These are phyloP conservation scores for Chenopodium suecicum DNA, from an alignment of 148 eudicot species.

Conservation along the genomic window DNA sequence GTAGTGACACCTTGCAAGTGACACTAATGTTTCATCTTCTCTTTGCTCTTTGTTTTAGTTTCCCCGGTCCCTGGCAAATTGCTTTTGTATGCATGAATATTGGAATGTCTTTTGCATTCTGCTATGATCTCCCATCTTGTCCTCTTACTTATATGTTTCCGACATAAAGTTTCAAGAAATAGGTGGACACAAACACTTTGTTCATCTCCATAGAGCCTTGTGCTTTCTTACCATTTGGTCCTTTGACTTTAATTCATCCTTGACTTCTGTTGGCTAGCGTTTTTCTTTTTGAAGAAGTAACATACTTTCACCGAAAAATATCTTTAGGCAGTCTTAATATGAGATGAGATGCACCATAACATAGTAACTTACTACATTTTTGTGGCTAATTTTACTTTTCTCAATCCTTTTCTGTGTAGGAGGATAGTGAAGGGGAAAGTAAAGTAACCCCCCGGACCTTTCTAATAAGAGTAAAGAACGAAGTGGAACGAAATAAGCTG, in stretches of 20 bases:
- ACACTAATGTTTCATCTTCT: background rate
- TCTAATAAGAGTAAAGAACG: constrained; percentile 61
- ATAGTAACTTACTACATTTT: no score
- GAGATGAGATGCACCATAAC: no score
- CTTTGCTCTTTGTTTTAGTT: background rate
- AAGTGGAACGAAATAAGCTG: constrained; percentile 75
- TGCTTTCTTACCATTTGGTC: background rate
- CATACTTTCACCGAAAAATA: background rate
- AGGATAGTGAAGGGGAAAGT: constrained; percentile 39
- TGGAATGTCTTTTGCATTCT: background rate
- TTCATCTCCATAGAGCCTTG: no score
- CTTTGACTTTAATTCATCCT: background rate
- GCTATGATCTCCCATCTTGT: background rate
- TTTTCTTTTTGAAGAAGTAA: background rate
- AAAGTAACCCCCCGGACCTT: constrained; percentile 71
- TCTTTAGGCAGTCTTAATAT: no score
- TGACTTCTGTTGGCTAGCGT: background rate
- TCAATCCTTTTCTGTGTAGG: constrained; percentile 35
- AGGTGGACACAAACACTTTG: background rate
- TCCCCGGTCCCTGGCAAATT: background rate
- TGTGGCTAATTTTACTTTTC: background rate
- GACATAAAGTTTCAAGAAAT: background rate
- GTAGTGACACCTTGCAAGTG: background rate
- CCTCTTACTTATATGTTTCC: background rate
- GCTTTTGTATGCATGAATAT: background rate